A percentile compares a stretch with the other conserved stretches of the same genome.
Conservation (phyloP, 768 basidiomycete genomes). For the Amanita phalloides region DNA sequence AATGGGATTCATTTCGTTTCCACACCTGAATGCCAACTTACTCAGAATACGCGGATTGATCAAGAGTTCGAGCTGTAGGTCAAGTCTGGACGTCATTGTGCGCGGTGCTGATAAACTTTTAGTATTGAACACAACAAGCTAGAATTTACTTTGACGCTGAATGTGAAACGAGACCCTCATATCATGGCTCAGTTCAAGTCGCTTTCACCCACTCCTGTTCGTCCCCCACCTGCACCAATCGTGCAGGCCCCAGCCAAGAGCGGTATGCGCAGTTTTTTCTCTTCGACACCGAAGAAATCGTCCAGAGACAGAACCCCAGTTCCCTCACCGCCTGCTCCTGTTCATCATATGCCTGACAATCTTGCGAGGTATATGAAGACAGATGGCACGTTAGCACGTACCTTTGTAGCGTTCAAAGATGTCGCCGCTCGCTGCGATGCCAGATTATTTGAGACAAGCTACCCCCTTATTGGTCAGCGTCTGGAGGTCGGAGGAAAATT, state of each 20-base stretch:
- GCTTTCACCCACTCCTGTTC: slow-evolving; percentile 35
- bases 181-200: slow-evolving; percentile 71
- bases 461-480: slow-evolving; percentile 72
- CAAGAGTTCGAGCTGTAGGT: slow-evolving; percentile 89
- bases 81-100: neutral
- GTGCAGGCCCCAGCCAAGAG: slow-evolving; percentile 42
- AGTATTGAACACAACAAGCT: slow-evolving; percentile 92
- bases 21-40: slow-evolving; percentile 67
- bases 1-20: slow-evolving; percentile 96
- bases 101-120: neutral
- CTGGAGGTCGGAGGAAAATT: slow-evolving; percentile 44
- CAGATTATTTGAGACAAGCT: slow-evolving; percentile 72
- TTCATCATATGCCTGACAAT: slow-evolving; percentile 52
- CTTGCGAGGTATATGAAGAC: slow-evolving; percentile 75
- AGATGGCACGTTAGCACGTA: slow-evolving; percentile 81
- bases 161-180: slow-evolving; percentile 79
- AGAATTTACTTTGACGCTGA: slow-evolving; percentile 87
- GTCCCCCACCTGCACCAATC: slow-evolving; percentile 23
- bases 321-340: slow-evolving; percentile 25
- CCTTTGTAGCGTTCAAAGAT: slow-evolving; percentile 85
- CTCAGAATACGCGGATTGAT: slow-evolving; percentile 51
- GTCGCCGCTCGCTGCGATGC: slow-evolving; percentile 78
- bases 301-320: slow-evolving; percentile 35
- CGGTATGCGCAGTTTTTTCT: slow-evolving; percentile 69
- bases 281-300: slow-evolving; percentile 61